Percentiles rank a stretch among this genome's conserved stretches.
Evolutionary conservation across 768 basidiomycete genomes (phyloP).

Genomic region (Paxillus ammoniavirescens): DNA sequence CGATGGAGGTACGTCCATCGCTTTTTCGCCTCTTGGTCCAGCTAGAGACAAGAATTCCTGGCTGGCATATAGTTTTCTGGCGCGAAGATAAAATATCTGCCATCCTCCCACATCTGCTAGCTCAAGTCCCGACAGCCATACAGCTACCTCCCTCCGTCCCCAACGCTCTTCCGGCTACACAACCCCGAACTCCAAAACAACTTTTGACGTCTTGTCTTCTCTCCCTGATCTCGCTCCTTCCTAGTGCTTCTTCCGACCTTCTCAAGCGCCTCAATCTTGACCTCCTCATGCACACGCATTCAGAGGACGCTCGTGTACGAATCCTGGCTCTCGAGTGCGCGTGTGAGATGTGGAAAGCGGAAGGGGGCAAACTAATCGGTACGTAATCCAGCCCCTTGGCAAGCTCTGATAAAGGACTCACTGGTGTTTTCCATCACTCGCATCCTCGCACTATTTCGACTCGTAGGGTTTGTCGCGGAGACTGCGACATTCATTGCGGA

Average conservation of each 20-base stretch:
- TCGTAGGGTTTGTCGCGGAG: slow-evolving; percentile 75
- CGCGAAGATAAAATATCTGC: slow-evolving; percentile 74
- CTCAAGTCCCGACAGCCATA: slow-evolving; percentile 60
- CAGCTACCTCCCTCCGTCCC: slow-evolving; percentile 15
- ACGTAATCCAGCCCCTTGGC: slow-evolving; percentile 19
- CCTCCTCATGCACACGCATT: slow-evolving; percentile 86
- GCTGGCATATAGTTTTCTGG: slow-evolving; percentile 70
- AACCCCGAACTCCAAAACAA: slow-evolving; percentile 5
- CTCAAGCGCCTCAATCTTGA: slow-evolving; percentile 82
- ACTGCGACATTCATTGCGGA: slow-evolving; percentile 84
- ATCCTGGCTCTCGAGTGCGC: slow-evolving; percentile 68
- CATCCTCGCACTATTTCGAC: neutral
- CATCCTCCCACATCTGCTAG: slow-evolving; percentile 55
- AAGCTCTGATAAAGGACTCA: neutral
- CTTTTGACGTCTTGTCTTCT: slow-evolving; percentile 17
- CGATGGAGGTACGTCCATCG: slow-evolving; percentile 62
- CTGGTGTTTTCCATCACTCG: too few species aligned
- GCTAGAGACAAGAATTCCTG: neutral
- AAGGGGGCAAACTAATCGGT: slow-evolving; percentile 77
- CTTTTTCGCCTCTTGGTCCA: neutral
- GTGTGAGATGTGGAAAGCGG: slow-evolving; percentile 71
- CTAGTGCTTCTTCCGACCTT: slow-evolving; percentile 30
- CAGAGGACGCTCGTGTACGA: slow-evolving; percentile 71
- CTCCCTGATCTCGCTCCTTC: slow-evolving; percentile 15
- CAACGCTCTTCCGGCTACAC: neutral